Percentiles rank a stretch among this genome's conserved stretches.
phyloP scores from a whole-genome alignment of 1,284 basidiomycete species.

The Sanghuangporus sanghuang region DNA sequence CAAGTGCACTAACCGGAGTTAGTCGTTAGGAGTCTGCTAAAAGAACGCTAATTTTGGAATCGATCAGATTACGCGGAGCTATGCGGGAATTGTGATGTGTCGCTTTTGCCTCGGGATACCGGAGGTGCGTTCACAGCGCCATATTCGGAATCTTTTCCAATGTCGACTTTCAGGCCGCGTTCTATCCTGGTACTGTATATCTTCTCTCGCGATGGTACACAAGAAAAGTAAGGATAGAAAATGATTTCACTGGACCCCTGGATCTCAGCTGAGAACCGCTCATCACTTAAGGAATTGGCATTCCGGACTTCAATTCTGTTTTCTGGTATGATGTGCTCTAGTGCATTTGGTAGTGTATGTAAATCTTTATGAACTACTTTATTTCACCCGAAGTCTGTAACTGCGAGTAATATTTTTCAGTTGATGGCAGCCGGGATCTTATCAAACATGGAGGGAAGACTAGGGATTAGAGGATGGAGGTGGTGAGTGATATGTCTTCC shows the following conservation, averaged over 20 bases:
- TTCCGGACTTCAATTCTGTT: constrained; percentile 37
- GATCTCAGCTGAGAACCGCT: not conserved
- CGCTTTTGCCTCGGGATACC: constrained; percentile 25
- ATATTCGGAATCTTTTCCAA: not conserved
- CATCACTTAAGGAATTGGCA: constrained; percentile 23
- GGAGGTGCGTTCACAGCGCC: constrained; percentile 13
- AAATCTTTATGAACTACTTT: not conserved
- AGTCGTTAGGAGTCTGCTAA: not conserved
- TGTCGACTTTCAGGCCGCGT: constrained; percentile 16
- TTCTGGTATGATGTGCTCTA: constrained; percentile 35
- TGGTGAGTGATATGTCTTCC: constrained; percentile 22
- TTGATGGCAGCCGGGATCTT: constrained; percentile 39
- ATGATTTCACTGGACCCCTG: not conserved
- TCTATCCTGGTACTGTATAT: constrained; percentile 22
- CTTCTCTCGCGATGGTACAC: constrained; percentile 23
- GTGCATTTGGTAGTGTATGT: constrained; percentile 35
- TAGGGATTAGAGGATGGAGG: constrained; percentile 39
- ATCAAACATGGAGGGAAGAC: constrained; percentile 37
- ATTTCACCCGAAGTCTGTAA: constrained; percentile 16
- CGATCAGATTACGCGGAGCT: constrained; percentile 22
- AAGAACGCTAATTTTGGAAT: not conserved
- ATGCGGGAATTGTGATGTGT: constrained; percentile 22
- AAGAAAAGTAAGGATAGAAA: constrained; percentile 16
- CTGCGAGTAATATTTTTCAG: constrained; percentile 11
- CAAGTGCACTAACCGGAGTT: constrained; percentile 22